A percentile compares a stretch with the other conserved stretches of the same genome.
Conservation (phyloP, 768 basidiomycete species). For the Tylopilus sp. region DNA sequence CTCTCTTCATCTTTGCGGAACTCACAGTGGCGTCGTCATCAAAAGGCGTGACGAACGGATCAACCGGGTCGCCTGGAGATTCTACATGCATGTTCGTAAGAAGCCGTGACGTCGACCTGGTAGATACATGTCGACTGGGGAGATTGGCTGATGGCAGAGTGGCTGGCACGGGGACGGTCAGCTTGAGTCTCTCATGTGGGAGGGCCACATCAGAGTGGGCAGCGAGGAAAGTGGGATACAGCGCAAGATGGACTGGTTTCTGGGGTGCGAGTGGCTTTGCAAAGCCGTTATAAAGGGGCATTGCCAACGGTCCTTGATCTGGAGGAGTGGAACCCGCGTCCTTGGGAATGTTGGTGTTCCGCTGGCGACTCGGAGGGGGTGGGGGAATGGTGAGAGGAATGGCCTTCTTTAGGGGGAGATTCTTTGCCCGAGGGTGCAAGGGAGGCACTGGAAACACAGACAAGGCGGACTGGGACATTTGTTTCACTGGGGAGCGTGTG, state of each 20-base stretch:
- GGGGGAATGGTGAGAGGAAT: slow-evolving; percentile 36
- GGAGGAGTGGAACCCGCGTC: slow-evolving; percentile 29
- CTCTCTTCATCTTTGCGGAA: slow-evolving; percentile 38
- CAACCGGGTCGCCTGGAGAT: slow-evolving; percentile 29
- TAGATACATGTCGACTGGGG: slow-evolving; percentile 18
- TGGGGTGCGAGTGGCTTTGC: slow-evolving; percentile 16
- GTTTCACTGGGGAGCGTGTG: slow-evolving; percentile 21
- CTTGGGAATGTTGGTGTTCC: slow-evolving; percentile 36
- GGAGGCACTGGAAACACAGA: slow-evolving; percentile 32
- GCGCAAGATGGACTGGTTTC: slow-evolving; percentile 15
- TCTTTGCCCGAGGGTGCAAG: slow-evolving; percentile 24
- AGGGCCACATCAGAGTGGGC: slow-evolving; percentile 5
- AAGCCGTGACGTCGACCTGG: slow-evolving; percentile 41
- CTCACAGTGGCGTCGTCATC: slow-evolving; percentile 59
- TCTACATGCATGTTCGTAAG: slow-evolving; percentile 42
- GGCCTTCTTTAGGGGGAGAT: slow-evolving; percentile 21
- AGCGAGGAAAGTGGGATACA: slow-evolving; percentile 16
- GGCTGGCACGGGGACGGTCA: slow-evolving; percentile 16
- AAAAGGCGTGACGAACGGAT: slow-evolving; percentile 77
- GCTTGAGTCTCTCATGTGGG: slow-evolving; percentile 18
- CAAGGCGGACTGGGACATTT: slow-evolving; percentile 29
- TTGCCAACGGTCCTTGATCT: slow-evolving; percentile 28
- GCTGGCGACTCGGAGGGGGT: slow-evolving; percentile 29
- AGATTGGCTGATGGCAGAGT: slow-evolving; percentile 14
- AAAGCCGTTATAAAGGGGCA: slow-evolving; percentile 45